A percentile compares a stretch with the other conserved stretches of the same genome.
phyloP scores from a whole-genome alignment of 305 asterid species.

The Fraxinus dipetala region DNA sequence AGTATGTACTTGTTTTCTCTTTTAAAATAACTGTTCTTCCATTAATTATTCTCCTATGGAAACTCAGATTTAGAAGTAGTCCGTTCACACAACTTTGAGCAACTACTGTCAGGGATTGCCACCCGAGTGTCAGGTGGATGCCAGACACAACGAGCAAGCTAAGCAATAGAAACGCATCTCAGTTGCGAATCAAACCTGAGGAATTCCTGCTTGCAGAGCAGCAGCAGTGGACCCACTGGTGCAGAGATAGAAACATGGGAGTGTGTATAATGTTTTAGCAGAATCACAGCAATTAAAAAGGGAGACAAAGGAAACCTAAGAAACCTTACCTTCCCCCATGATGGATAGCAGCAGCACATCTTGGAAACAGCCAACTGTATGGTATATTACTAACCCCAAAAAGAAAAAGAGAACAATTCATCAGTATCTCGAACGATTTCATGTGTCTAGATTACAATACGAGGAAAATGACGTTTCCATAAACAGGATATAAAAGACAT shows the following conservation, averaged over 20 bases:
- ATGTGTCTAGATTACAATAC: background rate
- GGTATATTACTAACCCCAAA: constrained; percentile 53
- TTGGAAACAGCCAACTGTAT: constrained; percentile 82
- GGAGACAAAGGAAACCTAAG: constrained; percentile 10
- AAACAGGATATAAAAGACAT: background rate
- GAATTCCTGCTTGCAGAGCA: constrained; percentile 79
- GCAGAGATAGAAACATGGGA: constrained; percentile 21
- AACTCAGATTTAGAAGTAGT: constrained; percentile 8
- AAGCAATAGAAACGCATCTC: constrained; percentile 14
- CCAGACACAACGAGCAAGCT: background rate
- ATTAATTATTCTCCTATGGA: background rate
- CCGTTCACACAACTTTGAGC: constrained; percentile 2
- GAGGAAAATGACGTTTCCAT: background rate
- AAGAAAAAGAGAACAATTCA: constrained; percentile 6
- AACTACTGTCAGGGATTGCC: constrained; percentile 4
- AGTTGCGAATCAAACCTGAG: constrained; percentile 64
- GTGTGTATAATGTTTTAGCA: constrained; percentile 12
- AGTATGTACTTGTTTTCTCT: background rate
- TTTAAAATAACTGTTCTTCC: background rate
- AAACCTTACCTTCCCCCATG: constrained; percentile 86
- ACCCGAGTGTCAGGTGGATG: constrained; percentile 1
- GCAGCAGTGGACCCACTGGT: constrained; percentile 93
- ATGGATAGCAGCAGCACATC: constrained; percentile 86
- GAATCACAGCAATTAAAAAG: constrained; percentile 7
- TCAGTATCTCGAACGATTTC: constrained; percentile 19